phyloP scores from a whole-genome alignment of 768 basidiomycete species.

The Kwoniella sp. region DNA sequence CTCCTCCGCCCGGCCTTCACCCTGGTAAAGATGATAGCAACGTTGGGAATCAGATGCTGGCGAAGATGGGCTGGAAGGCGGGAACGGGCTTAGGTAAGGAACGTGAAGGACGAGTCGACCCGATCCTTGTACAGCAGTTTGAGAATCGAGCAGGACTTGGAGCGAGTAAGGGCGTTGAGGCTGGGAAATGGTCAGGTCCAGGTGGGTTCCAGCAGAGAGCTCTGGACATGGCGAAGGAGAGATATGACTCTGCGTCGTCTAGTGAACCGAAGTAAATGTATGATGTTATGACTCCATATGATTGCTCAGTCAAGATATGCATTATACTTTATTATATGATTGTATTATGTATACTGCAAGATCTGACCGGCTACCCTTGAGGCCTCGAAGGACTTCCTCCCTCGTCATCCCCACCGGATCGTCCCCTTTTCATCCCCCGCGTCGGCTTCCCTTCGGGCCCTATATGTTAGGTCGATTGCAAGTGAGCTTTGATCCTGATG shows the following conservation, averaged over 20 bases:
- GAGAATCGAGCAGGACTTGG: conserved; percentile 85
- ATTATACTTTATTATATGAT: no score
- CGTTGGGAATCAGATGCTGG: conserved; percentile 86
- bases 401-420: no score
- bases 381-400: no score
- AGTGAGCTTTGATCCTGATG: no score
- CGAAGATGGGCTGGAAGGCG: conserved; percentile 98
- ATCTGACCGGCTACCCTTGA: no score
- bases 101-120: conserved; percentile 83
- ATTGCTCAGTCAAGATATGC: no score
- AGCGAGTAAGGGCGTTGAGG: conserved; percentile 81
- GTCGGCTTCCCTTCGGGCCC: no score
- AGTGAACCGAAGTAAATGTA: neutral
- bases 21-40: conserved; percentile 81
- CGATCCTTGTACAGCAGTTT: conserved; percentile 77
- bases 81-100: conserved; percentile 81
- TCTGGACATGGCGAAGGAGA: conserved; percentile 42
- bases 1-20: conserved; percentile 67
- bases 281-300: no score
- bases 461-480: no score
- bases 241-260: conserved; percentile 20
- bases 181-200: conserved; percentile 41
- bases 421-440: no score
- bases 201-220: conserved; percentile 45
- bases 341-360: no score